These are phyloP conservation scores for Ogataea minuta DNA, from an alignment of 805 yeast species.

Conservation along the genomic window DNA sequence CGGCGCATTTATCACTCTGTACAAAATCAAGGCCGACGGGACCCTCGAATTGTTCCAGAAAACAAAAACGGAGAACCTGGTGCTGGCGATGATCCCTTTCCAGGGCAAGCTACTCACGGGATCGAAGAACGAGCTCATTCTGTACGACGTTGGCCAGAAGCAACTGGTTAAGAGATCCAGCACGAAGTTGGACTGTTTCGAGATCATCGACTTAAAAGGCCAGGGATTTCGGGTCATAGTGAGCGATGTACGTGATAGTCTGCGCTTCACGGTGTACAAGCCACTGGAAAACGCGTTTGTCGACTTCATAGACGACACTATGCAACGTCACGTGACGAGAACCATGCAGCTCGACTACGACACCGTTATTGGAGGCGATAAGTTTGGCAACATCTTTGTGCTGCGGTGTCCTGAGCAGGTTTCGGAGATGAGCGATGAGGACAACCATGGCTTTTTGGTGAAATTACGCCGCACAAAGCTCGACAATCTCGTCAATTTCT, in stretches of 20 bases:
- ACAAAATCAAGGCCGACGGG: slow-evolving; percentile 35
- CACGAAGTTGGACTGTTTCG: slow-evolving; percentile 41
- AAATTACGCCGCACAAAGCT: slow-evolving; percentile 45
- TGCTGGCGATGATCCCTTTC: slow-evolving; percentile 51
- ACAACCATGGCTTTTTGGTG: slow-evolving; percentile 42
- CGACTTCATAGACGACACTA: slow-evolving; percentile 66
- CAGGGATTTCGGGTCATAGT: slow-evolving; percentile 60
- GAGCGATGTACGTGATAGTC: slow-evolving; percentile 71
- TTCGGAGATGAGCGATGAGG: slow-evolving; percentile 50
- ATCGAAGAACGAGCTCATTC: slow-evolving; percentile 46
- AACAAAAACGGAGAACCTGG: slow-evolving; percentile 51
- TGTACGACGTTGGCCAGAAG: slow-evolving; percentile 74
- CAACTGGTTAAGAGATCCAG: slow-evolving; percentile 73
- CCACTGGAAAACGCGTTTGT: slow-evolving; percentile 47
- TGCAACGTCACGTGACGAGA: slow-evolving; percentile 65
- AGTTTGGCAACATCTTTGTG: slow-evolving; percentile 76
- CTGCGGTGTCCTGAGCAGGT: slow-evolving; percentile 56
- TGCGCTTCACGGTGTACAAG: slow-evolving; percentile 55
- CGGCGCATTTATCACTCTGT: slow-evolving; percentile 37
- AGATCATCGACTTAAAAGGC: slow-evolving; percentile 53
- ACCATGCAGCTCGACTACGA: slow-evolving; percentile 63
- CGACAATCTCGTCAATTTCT: slow-evolving; percentile 53
- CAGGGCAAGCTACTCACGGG: slow-evolving; percentile 63
- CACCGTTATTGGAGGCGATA: slow-evolving; percentile 82
- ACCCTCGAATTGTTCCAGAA: slow-evolving; percentile 52